These are phyloP conservation scores for Murraya paniculata DNA, from an alignment of 345 rosid species.

Conservation along the genomic window DNA sequence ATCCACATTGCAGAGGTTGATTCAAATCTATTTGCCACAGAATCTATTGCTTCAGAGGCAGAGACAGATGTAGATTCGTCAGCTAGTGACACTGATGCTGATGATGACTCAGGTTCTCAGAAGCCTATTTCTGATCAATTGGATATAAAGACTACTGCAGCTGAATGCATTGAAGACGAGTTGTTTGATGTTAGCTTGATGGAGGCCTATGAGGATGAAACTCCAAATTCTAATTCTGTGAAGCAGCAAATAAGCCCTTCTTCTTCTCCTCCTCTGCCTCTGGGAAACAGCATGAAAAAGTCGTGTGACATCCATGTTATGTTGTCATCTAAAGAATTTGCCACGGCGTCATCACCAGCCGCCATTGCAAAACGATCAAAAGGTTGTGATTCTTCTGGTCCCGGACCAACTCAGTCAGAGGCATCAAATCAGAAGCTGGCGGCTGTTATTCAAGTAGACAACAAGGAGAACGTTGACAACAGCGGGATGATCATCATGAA, in stretches of 20 bases:
- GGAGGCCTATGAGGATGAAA: conserved; percentile 1
- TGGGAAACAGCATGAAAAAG: background rate
- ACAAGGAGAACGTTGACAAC: conserved; percentile 37
- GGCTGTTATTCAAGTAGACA: conserved; percentile 12
- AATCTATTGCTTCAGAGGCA: background rate
- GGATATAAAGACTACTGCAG: background rate
- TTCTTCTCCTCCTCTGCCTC: too few species aligned
- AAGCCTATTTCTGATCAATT: background rate
- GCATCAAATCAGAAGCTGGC: conserved; percentile 21
- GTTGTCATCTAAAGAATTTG: conserved; percentile 19
- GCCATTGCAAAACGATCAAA: conserved; percentile 14
- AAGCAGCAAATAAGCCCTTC: background rate
- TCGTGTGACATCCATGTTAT: conserved; percentile 7
- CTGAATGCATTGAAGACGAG: conserved; percentile 1
- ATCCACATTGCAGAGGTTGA: background rate
- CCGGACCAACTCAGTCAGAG: conserved; percentile 22
- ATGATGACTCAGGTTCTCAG: background rate
- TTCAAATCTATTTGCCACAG: background rate
- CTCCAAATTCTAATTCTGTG: background rate
- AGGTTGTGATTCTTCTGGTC: background rate
- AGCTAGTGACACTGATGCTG: background rate
- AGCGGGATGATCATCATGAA: background rate
- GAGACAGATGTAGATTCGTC: background rate
- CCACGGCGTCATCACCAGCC: background rate
- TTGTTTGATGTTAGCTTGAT: background rate